Evolutionary conservation across 2,329 filamentous ascomycete genomes (phyloP).

Genomic region (Fusarium newnesense): DNA sequence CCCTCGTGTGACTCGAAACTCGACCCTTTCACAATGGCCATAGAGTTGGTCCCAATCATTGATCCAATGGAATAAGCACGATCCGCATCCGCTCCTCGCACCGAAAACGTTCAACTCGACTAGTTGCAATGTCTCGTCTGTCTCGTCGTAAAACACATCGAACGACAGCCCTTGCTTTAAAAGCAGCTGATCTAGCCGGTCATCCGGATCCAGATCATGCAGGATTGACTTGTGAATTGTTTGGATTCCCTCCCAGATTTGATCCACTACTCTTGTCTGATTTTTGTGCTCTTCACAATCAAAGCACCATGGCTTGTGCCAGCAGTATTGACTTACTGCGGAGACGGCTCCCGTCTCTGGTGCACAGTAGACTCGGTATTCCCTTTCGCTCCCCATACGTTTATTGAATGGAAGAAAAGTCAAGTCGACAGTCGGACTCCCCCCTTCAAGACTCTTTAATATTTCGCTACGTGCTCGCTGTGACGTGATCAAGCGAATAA

Average conservation of each 20-base stretch:
- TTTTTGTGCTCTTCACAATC: neutral
- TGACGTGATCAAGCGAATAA: constrained; percentile 53
- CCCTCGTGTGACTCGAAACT: constrained; percentile 20
- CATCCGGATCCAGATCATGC: neutral
- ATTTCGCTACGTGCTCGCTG: constrained; percentile 50
- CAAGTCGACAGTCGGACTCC: constrained; percentile 41
- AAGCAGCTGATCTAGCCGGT: constrained; percentile 45
- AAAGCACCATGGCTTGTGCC: constrained; percentile 51
- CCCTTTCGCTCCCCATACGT: constrained; percentile 50
- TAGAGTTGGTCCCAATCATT: constrained; percentile 16
- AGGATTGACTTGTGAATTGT: constrained; percentile 13
- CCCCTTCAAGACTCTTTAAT: constrained; percentile 35
- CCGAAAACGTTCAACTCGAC: constrained; percentile 60
- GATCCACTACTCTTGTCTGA: constrained; percentile 32
- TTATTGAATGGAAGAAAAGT: constrained; percentile 55
- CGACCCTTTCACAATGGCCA: neutral
- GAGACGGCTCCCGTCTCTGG: constrained; percentile 47
- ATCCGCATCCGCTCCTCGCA: constrained; percentile 55
- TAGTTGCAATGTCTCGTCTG: constrained; percentile 39
- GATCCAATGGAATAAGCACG: constrained; percentile 59
- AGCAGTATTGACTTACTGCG: constrained; percentile 55
- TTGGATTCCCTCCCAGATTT: constrained; percentile 6
- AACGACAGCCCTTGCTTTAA: constrained; percentile 55
- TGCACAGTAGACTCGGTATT: constrained; percentile 58
- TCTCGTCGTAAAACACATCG: constrained; percentile 53